Conservation (phyloP, 208 protist species). For the Trypanosoma congolense region DNA sequence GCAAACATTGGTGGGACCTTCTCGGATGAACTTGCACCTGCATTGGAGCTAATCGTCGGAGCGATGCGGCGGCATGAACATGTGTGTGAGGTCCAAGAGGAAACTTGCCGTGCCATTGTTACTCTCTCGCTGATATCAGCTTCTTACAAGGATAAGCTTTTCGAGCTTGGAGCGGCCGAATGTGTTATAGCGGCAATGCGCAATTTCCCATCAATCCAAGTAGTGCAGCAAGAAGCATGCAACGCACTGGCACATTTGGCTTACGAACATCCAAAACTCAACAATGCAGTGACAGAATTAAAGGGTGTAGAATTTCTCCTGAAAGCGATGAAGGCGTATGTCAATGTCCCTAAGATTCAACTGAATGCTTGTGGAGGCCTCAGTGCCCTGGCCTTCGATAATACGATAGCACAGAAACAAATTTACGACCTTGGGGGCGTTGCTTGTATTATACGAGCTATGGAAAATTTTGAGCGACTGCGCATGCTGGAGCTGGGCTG, state of each 20-base stretch:
- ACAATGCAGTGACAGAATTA: slow-evolving; percentile 68
- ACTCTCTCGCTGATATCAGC: slow-evolving; percentile 82
- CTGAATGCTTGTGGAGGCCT: slow-evolving; percentile 88
- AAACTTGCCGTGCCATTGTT: slow-evolving; percentile 86
- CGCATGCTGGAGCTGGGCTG: slow-evolving; percentile 90
- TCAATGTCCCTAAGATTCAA: slow-evolving; percentile 80
- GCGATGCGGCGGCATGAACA: slow-evolving; percentile 78
- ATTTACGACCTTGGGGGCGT: slow-evolving; percentile 87
- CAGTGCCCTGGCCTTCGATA: slow-evolving; percentile 89
- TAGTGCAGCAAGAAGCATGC: slow-evolving; percentile 89
- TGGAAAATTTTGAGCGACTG: slow-evolving; percentile 82
- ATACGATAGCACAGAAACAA: slow-evolving; percentile 82
- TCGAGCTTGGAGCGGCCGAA: slow-evolving; percentile 61
- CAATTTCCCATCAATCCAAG: slow-evolving; percentile 63
- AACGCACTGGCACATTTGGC: slow-evolving; percentile 88
- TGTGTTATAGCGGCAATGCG: slow-evolving; percentile 70
- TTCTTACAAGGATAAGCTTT: slow-evolving; percentile 82
- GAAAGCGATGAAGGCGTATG: slow-evolving; percentile 68
- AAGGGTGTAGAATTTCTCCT: slow-evolving; percentile 73
- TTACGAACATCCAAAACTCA: slow-evolving; percentile 85
- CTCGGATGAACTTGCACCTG: slow-evolving; percentile 44
- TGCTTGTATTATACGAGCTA: slow-evolving; percentile 82
- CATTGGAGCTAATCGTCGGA: slow-evolving; percentile 74
- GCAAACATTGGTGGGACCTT: slow-evolving; percentile 80
- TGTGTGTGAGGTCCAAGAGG: slow-evolving; percentile 84